A percentile compares a stretch with the other conserved stretches of the same genome.
phyloP scores from a whole-genome alignment of 1,139 yeast species.

The Suhomyces taliae region DNA sequence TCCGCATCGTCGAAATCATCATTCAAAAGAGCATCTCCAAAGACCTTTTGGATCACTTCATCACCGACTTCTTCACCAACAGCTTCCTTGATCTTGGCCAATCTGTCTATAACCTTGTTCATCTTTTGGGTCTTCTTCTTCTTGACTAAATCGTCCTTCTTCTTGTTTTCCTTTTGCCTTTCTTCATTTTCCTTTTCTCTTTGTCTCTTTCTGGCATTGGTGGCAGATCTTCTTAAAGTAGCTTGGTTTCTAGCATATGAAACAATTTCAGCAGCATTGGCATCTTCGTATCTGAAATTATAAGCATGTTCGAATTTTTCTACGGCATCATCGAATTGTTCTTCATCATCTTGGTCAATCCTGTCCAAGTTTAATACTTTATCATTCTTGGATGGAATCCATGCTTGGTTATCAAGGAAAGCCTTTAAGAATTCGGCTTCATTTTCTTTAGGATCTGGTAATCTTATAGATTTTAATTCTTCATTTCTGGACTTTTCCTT shows the following conservation, averaged over 20 bases:
- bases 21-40: constrained; percentile 72
- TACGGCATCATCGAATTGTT: constrained; percentile 87
- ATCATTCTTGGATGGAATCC: constrained; percentile 73
- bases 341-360: constrained; percentile 68
- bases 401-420: constrained; percentile 75
- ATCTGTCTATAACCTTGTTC: constrained; percentile 73
- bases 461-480: constrained; percentile 21
- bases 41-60: constrained; percentile 59
- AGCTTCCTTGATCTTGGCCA: constrained; percentile 75
- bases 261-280: constrained; percentile 84
- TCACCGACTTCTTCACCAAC: constrained; percentile 76
- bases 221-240: constrained; percentile 78
- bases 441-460: constrained; percentile 72
- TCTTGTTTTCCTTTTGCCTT: constrained; percentile 50
- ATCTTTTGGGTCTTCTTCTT: constrained; percentile 76
- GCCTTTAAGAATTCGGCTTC: constrained; percentile 70
- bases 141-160: constrained; percentile 61
- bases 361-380: constrained; percentile 57
- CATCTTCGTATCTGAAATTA: constrained; percentile 93
- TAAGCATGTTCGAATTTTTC: constrained; percentile 90
- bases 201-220: constrained; percentile 74
- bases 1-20: constrained; percentile 89
- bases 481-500: constrained; percentile 12
- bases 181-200: constrained; percentile 70
- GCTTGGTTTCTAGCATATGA: constrained; percentile 98